These are phyloP conservation scores for Striga hermonthica DNA, from an alignment of 305 asterid species.

Conservation along the genomic window DNA sequence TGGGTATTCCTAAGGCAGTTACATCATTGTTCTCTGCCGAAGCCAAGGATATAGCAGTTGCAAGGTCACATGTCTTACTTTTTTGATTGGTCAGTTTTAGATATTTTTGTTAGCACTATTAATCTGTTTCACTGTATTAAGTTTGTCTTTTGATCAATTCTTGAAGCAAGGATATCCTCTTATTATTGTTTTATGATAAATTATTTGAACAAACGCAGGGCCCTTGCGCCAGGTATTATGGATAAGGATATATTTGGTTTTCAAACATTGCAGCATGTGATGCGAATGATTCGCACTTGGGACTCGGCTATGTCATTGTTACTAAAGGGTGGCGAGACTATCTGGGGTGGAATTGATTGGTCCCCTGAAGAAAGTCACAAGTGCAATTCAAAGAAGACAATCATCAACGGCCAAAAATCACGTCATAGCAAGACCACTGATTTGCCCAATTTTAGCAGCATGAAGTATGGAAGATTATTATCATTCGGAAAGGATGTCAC, in stretches of 20 bases:
- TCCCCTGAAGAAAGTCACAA: constrained; percentile 79
- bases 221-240: constrained; percentile 63
- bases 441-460: constrained; percentile 32
- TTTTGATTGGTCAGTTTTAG: constrained; percentile 26
- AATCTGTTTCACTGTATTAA: not conserved
- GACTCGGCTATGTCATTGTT: constrained; percentile 84
- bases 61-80: constrained; percentile 50
- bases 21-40: constrained; percentile 79
- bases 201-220: constrained; percentile 44
- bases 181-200: constrained; percentile 1
- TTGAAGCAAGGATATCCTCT: too few species aligned
- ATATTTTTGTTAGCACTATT: constrained; percentile 13
- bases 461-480: constrained; percentile 63
- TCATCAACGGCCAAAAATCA: constrained; percentile 36
- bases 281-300: constrained; percentile 86
- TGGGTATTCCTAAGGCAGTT: constrained; percentile 78
- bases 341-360: constrained; percentile 87
- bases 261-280: constrained; percentile 67
- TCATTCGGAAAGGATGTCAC: constrained; percentile 69
- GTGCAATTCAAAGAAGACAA: constrained; percentile 49
- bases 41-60: constrained; percentile 76
- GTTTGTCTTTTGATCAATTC: too few species aligned
- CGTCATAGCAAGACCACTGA: constrained; percentile 35
- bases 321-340: constrained; percentile 76
- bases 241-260: constrained; percentile 65